Evolutionary conservation across 1,284 basidiomycete species (phyloP), one percentile per base, ranked within the genome.

Genomic region (Gomphus bonarii): DNA sequence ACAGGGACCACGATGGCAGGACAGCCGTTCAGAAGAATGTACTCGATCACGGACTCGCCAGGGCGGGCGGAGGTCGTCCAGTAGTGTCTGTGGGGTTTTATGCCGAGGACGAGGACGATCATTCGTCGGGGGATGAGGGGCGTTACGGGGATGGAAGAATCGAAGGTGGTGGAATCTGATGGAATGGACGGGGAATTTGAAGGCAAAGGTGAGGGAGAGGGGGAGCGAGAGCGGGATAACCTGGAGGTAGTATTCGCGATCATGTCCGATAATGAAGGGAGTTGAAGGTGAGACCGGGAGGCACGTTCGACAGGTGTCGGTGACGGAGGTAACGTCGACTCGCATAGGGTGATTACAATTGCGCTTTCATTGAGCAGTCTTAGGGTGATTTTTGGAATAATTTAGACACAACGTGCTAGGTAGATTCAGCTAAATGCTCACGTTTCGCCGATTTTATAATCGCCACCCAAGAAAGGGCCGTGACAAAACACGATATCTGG

Each of bases 401-500:
- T 5, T 40, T 16, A 40, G 38, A 40, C 22, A 44, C 22, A 11
- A 11, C 42, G 20, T 6, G 18, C 22, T 44, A 18, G 1, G 38
- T n/a, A 5, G 20, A 12, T 44, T 9, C 3, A 25, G 18, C 20
- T n/a, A 44, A 28, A 31, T 4, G 25, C 42, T 25, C 44, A 55
- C 5, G 78, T 76, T 64, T 82, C 73, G n/a, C 81, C 81, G 44
- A 83, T 65, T 57, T 68, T 73, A 66, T 83, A 82, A 63, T 82
- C 81, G 22, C 80, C 80, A 64, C 69, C 68, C 36, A 83, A 68
- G 69, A 84, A 84, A 4, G 81, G 82, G 1, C 79, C 80, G 65
- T 84, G 80, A 61, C 79, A 83, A 63, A 84, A 84, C n/a, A 83
- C 67, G 8, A 84, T 67, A 66, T 84, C 83, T 25, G 82, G 81